Evolutionary conservation across 371 early-diverging fungal species (phyloP).

Genomic region (Mucor mucedo): DNA sequence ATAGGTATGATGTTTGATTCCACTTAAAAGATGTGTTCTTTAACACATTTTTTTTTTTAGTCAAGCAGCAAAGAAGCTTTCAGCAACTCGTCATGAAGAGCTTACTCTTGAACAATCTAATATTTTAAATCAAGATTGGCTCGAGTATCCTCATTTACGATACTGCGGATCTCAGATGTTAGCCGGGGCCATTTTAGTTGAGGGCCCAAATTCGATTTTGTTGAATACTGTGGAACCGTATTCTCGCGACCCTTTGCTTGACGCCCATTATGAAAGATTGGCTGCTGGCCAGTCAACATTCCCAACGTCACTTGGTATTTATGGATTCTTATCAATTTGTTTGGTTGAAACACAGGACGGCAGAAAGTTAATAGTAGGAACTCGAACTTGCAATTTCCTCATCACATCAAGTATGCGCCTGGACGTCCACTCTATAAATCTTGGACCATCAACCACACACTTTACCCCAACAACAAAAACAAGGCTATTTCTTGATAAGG

Average conservation of each 20-base stretch:
- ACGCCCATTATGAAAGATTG: too few relatives aligned
- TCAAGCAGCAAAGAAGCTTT: slow-evolving; percentile 1
- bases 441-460: not conserved
- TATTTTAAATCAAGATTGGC: not conserved
- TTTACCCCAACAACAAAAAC: not conserved
- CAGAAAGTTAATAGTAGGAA: not conserved
- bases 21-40: slow-evolving; percentile 1
- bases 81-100: not conserved
- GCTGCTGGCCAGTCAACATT: not conserved
- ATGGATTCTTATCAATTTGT: not conserved
- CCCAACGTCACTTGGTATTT: not conserved
- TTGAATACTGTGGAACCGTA: not conserved
- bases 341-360: not conserved
- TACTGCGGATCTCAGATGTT: not conserved
- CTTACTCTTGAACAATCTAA: not conserved
- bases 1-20: slow-evolving; percentile 1
- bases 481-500: slow-evolving; percentile 3
- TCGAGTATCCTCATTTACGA: slow-evolving; percentile 2
- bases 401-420: not conserved
- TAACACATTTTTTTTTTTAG: not conserved
- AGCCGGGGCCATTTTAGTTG: not conserved
- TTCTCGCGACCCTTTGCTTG: not conserved
- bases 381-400: slow-evolving; percentile 1
- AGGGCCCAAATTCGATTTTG: not conserved
- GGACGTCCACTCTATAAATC: not conserved